These are phyloP conservation scores for Mycosphaerella sp. DNA, from an alignment of 2,329 filamentous ascomycete genomes.

Conservation along the genomic window DNA sequence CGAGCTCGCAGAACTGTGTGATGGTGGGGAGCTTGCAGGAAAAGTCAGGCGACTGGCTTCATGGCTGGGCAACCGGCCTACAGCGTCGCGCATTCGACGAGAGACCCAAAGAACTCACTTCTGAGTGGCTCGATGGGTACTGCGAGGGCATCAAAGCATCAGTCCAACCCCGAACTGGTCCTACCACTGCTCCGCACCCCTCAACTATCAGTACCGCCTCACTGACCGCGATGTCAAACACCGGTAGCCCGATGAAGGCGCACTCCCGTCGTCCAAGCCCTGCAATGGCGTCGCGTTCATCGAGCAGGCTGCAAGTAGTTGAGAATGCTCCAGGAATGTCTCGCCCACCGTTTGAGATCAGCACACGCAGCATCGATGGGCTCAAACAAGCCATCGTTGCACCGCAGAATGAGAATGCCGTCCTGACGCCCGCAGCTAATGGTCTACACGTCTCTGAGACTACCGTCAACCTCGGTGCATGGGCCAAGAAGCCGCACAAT, in stretches of 20 bases:
- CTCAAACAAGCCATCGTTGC: conserved; percentile 31
- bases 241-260: conserved; percentile 25
- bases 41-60: conserved; percentile 29
- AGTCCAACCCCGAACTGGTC: conserved; percentile 10
- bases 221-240: conserved; percentile 11
- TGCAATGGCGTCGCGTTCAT: conserved; percentile 13
- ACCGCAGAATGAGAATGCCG: conserved; percentile 31
- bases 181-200: conserved; percentile 22
- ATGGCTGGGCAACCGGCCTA: conserved; percentile 32
- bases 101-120: not conserved
- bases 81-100: conserved; percentile 24
- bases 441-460: conserved; percentile 25
- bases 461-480: conserved; percentile 28
- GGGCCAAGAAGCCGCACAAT: conserved; percentile 24
- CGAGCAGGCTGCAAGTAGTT: conserved; percentile 12
- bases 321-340: conserved; percentile 2
- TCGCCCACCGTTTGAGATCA: conserved; percentile 22
- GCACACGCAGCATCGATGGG: conserved; percentile 23
- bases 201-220: not conserved
- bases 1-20: conserved; percentile 13
- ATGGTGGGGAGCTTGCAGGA: conserved; percentile 21
- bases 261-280: conserved; percentile 25
- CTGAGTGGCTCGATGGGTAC: conserved; percentile 33
- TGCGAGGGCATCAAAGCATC: conserved; percentile 24
- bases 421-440: conserved; percentile 28